Conservation (phyloP, 129 eudicot species). For the Lactuca sativa region DNA sequence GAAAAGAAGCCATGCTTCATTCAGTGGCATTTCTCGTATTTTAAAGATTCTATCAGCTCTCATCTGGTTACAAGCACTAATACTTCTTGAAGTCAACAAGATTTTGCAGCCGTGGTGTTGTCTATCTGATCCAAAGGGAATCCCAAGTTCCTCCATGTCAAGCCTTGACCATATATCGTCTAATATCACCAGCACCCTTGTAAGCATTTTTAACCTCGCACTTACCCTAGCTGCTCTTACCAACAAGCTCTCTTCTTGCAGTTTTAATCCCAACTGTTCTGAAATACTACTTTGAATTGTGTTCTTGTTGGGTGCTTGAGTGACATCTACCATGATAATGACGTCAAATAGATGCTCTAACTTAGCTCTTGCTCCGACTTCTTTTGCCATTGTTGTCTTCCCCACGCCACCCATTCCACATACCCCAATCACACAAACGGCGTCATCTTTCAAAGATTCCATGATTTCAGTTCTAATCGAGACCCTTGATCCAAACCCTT, state of each 20-base stretch:
- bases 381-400: conserved; percentile 47
- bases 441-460: conserved; percentile 26
- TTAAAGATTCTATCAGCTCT: conserved; percentile 24
- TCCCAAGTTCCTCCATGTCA: conserved; percentile 38
- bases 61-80: conserved; percentile 35
- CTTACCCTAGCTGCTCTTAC: conserved; percentile 36
- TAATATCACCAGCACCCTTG: conserved; percentile 33
- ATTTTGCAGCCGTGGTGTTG: conserved; percentile 35
- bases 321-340: conserved; percentile 36
- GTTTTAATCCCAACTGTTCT: conserved; percentile 26
- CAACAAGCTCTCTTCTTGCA: conserved; percentile 23
- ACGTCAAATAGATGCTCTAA: conserved; percentile 35
- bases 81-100: conserved; percentile 37
- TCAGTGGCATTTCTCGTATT: conserved; percentile 15
- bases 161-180: conserved; percentile 49
- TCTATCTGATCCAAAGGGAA: conserved; percentile 21
- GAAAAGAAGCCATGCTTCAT: conserved; percentile 42
- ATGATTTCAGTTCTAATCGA: conserved; percentile 22
- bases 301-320: conserved; percentile 25
- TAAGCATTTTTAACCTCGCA: conserved; percentile 26
- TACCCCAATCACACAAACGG: conserved; percentile 36
- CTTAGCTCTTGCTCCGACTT: conserved; percentile 32
- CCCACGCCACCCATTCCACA: conserved; percentile 63
- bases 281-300: conserved; percentile 42
- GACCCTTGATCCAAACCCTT: conserved; percentile 39